Base-by-base conservation (phyloP, 2,329 filamentous ascomycete species). In the Ophiocordyceps camponoti-floridani region DNA sequence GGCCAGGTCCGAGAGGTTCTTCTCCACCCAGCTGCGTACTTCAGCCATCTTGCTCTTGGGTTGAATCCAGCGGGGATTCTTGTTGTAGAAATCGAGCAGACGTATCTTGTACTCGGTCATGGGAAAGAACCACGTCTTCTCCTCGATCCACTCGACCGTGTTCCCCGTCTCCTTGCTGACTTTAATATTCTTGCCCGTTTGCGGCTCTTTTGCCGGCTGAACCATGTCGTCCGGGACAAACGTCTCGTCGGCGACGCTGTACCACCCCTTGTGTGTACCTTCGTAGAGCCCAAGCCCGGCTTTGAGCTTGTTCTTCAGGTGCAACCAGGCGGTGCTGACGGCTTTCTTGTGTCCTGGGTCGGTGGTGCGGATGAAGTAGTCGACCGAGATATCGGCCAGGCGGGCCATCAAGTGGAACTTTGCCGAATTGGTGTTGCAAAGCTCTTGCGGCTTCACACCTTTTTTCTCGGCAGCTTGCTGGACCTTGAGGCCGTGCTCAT, bases 401-500 rank as follows among this genome's bases (percentile, higher is more conserved):
- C 67, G 65, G 12, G 86, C 86, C 27, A 98, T 70, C 41, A 77
- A 73, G 61, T 76, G 73, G 62, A 96, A 96, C 33, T 81, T 82
- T 49, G 79, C 72, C 23, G 86, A 81, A 47, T 86, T 89, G 55
- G 73, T 70, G 62, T 96, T 87, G 63, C 89, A 96, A 52, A 96
- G 88, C n/a, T 79, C 69, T 59, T 89, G 84, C 0, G 87, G 81
- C 0, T 79, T 72, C 44, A 82, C 72, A 4, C 76, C 76, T 13
- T 83, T 77, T 52, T 77, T 75, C 7, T 72, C 67, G 1, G 91
- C 85, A 0, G 89, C 89, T 60, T 80, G 82, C 60, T 98, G 91
- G 19, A 96, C 82, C 71, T 98, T 98, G 75, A 95, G 83, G 40
- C 91, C 91, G 67, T 98, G 89, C 62, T 98, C 91, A 60, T 98